Evolutionary conservation across 2,329 filamentous ascomycete genomes (phyloP).

Genomic region (Aspergillus calidoustus): DNA sequence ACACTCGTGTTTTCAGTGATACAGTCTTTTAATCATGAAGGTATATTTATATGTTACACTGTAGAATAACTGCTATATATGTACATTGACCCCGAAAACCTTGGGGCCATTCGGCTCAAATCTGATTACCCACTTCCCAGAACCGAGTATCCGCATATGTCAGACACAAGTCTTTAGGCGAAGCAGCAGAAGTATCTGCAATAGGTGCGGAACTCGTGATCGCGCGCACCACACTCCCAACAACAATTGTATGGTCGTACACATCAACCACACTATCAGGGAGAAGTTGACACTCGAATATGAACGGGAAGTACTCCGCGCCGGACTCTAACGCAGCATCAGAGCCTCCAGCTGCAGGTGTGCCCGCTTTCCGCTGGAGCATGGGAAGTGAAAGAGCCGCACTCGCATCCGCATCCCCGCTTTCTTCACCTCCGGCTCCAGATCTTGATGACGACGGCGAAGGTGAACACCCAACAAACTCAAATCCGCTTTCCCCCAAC

Average conservation of each 20-base stretch:
- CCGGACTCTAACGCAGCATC: neutral
- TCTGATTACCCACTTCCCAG: constrained; percentile 46
- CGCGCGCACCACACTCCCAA: constrained; percentile 42
- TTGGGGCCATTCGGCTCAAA: constrained; percentile 19
- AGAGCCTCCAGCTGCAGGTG: neutral
- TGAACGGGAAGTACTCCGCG: constrained; percentile 40
- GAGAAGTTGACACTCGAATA: constrained; percentile 45
- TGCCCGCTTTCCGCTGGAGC: constrained; percentile 26
- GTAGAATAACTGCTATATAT: neutral
- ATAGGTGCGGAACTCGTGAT: constrained; percentile 22
- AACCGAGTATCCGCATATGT: constrained; percentile 50
- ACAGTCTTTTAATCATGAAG: too few species aligned
- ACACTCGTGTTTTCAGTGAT: too few species aligned
- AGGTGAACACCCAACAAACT: constrained; percentile 29
- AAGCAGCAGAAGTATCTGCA: neutral
- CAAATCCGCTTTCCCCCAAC: constrained; percentile 35
- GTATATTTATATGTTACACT: neutral
- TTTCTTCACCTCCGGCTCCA: neutral
- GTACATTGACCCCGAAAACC: neutral
- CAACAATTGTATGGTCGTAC: constrained; percentile 47
- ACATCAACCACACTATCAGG: constrained; percentile 41
- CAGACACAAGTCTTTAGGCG: constrained; percentile 37
- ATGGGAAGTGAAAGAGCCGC: constrained; percentile 31
- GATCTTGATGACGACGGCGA: neutral
- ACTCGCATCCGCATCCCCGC: neutral